Evolutionary conservation across 2,329 filamentous ascomycete species (phyloP), one percentile per base, ranked within the genome.

Genomic region (Fusarium humuli): DNA sequence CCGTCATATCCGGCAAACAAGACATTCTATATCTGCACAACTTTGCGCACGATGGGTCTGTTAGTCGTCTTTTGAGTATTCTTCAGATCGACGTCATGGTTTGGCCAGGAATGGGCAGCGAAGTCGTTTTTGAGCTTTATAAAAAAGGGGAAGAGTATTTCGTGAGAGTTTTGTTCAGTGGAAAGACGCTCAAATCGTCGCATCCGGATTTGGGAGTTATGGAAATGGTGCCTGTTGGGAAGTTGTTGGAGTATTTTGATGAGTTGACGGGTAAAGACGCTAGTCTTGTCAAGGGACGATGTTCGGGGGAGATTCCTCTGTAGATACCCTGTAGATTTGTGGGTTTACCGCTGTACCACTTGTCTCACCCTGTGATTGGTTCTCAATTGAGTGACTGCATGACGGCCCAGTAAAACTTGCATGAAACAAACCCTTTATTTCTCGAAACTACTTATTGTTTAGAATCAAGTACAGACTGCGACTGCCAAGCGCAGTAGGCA

Each of bases 51-150:
- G 93, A 96, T 73, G 93, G 93, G 0, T 91, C 88, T 3, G 75
- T 94, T 6, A 89, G 90, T 18, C 81, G 88, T 4, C 72, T 94
- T 8, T 81, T 95, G 23, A 87, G 87, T 5, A 86, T 94, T 16
- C 77, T 94, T 71, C 92, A 94, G 79, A 64, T 69, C 2, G 89
- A 93, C 20, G 79, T 83, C 52, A 94, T 94, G 92, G 89, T 94
- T 1, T 94, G 92, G 92, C 92, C 92, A 0, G 92, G 92, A 0
- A 94, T 94, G 92, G 92, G 92, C 0, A 84, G 88, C 7, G 92
- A 94, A 79, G 83, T 94, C 0, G 87, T 94, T 0, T 94, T 94
- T 76, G 92, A 94, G 80, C 75, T 94, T 18, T 94, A 89, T 72
- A 82, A 79, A 69, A 84, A 82, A 73, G 57, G 5, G 4, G 72